Conservation (phyloP, 2,329 filamentous ascomycete genomes). For the Colletotrichum cuscutae region DNA sequence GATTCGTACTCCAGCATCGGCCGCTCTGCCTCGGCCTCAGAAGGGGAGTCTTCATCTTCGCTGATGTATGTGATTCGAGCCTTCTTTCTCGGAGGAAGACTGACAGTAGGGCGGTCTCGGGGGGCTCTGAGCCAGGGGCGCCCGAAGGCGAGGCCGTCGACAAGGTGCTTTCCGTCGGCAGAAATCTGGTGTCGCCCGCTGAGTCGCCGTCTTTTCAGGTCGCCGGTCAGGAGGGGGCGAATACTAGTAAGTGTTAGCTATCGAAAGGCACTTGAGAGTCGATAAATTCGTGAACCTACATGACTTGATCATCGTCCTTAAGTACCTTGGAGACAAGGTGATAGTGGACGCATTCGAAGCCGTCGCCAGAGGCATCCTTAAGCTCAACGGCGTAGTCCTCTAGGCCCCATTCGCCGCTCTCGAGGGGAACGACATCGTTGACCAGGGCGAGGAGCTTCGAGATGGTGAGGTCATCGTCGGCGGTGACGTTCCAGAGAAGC, state of each 20-base stretch:
- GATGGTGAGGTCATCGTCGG: slow-evolving; percentile 72
- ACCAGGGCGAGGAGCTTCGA: slow-evolving; percentile 81
- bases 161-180: slow-evolving; percentile 78
- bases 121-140: slow-evolving; percentile 72
- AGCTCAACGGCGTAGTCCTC: slow-evolving; percentile 92
- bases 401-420: slow-evolving; percentile 83
- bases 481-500: slow-evolving; percentile 75
- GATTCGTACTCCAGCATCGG: slow-evolving; percentile 33
- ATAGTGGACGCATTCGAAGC: slow-evolving; percentile 91
- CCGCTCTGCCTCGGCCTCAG: slow-evolving; percentile 44
- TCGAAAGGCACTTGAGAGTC: background rate
- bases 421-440: slow-evolving; percentile 83
- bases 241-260: slow-evolving; percentile 64
- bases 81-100: slow-evolving; percentile 80
- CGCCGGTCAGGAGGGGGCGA: slow-evolving; percentile 78
- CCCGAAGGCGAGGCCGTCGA: slow-evolving; percentile 89
- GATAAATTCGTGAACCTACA: slow-evolving; percentile 60
- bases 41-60: slow-evolving; percentile 51
- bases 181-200: slow-evolving; percentile 86
- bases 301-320: slow-evolving; percentile 85
- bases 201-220: slow-evolving; percentile 77
- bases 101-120: slow-evolving; percentile 71
- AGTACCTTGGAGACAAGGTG: slow-evolving; percentile 76
- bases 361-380: slow-evolving; percentile 59
- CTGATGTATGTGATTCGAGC: slow-evolving; percentile 60